Conservation (phyloP, 176 grass and related monocot species). For the Carex parvula region DNA sequence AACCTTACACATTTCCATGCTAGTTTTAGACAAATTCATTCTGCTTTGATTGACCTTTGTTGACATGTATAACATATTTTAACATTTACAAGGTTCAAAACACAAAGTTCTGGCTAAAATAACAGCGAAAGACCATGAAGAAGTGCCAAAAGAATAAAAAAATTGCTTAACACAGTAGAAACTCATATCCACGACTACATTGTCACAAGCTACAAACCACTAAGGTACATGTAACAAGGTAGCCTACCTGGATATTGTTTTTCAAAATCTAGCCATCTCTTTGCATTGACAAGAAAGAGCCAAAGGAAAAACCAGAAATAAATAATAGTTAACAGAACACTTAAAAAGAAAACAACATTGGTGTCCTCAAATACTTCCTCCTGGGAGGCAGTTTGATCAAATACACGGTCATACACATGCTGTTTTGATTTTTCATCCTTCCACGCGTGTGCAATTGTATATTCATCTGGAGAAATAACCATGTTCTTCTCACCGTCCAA, state of each 20-base stretch:
- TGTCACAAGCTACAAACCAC: not conserved
- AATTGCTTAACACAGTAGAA: not conserved
- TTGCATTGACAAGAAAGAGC: not conserved
- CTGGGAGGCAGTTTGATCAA: slow-evolving; percentile 66
- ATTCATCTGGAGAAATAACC: slow-evolving; percentile 72
- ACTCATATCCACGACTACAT: not conserved
- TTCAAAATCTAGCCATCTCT: not conserved
- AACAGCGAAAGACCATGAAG: not conserved
- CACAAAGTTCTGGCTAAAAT: not conserved
- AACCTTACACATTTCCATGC: not conserved
- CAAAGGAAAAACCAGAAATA: slow-evolving; percentile 1
- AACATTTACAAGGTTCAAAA: not conserved
- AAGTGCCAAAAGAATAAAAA: not conserved
- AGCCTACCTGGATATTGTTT: not conserved
- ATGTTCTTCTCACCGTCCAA: slow-evolving; percentile 58
- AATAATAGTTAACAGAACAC: not conserved
- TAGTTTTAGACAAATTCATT: not conserved
- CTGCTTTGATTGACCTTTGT: not conserved
- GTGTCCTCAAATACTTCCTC: slow-evolving; percentile 94
- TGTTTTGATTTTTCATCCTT: slow-evolving; percentile 98
- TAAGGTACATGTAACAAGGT: not conserved
- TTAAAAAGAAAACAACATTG: slow-evolving; percentile 48
- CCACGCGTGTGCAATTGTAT: slow-evolving; percentile 94
- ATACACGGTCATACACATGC: slow-evolving; percentile 93
- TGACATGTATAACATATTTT: not conserved